A percentile compares a stretch with the other conserved stretches of the same genome.
These are phyloP conservation scores for Beauveria sp. DNA, from an alignment of 2,329 filamentous ascomycete genomes.

Conservation along the genomic window DNA sequence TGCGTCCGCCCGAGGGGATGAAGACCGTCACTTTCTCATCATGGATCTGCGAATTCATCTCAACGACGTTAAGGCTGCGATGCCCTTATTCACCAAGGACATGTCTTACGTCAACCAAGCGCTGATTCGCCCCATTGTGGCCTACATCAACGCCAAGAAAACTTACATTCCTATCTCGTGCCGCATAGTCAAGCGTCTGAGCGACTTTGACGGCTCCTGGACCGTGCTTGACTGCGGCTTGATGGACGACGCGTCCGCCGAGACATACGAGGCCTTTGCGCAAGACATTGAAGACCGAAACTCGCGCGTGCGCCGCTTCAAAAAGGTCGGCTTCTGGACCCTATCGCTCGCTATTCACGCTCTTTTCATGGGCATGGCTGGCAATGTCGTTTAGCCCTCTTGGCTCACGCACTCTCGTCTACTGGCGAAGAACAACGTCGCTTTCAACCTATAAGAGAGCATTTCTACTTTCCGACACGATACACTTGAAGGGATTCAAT, in stretches of 20 bases:
- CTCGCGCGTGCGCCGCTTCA: conserved; percentile 75
- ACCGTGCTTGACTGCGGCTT: conserved; percentile 87
- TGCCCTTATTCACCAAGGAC: conserved; percentile 86
- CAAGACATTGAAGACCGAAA: conserved; percentile 85
- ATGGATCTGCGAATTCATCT: conserved; percentile 94
- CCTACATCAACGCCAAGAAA: conserved; percentile 92
- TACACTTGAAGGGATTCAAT: not conserved
- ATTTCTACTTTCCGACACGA: not conserved
- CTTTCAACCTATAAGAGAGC: not conserved
- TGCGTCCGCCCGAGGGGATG: conserved; percentile 23
- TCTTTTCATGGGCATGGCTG: conserved; percentile 89
- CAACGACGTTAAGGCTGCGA: conserved; percentile 87
- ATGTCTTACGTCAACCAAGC: conserved; percentile 95
- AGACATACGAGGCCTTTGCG: conserved; percentile 92
- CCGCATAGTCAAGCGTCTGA: conserved; percentile 79
- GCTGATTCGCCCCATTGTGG: conserved; percentile 88
- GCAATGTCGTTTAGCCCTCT: conserved; percentile 52
- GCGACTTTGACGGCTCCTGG: conserved; percentile 94
- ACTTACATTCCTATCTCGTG: conserved; percentile 95
- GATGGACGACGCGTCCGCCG: conserved; percentile 86
- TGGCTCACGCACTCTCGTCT: not conserved
- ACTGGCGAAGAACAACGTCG: not conserved
- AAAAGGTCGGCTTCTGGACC: conserved; percentile 96
- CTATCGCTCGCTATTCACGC: conserved; percentile 87
- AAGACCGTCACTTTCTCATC: conserved; percentile 72